Evolutionary conservation across 2,329 filamentous ascomycete species (phyloP).

Genomic region (Ophiostoma himal-ulmi): DNA sequence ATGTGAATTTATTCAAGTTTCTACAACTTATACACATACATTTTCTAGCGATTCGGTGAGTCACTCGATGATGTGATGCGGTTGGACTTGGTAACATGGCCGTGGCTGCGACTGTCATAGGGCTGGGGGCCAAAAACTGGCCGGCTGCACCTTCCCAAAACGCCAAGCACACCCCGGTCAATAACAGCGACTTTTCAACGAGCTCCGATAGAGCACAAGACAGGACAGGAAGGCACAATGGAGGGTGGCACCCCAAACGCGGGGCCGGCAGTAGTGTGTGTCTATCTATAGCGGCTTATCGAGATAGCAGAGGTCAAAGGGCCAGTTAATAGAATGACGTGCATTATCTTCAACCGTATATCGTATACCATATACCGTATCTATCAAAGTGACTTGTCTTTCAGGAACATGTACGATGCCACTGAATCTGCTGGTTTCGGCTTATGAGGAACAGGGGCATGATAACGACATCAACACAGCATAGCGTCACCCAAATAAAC

Average conservation of each 20-base stretch:
- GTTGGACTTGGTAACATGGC: not conserved
- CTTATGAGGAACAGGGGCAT: too few relatives aligned
- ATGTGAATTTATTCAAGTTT: too few relatives aligned
- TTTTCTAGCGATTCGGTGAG: not conserved
- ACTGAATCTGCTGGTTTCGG: too few relatives aligned
- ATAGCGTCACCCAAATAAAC: not conserved
- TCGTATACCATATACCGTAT: not conserved
- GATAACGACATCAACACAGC: not conserved
- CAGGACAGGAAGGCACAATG: not conserved
- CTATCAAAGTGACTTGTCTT: not conserved
- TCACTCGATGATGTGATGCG: not conserved
- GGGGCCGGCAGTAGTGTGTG: not conserved
- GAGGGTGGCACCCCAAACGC: not conserved
- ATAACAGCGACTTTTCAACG: not conserved
- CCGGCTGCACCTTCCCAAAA: conserved; percentile 9
- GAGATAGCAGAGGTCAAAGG: not conserved
- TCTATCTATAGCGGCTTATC: not conserved
- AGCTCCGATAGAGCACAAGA: not conserved
- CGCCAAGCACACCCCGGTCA: not conserved
- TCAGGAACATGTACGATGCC: too few relatives aligned
- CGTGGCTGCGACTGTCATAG: not conserved
- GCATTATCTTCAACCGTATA: not conserved
- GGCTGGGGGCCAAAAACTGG: not conserved
- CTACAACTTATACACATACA: not conserved
- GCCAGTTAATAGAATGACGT: not conserved